Evolutionary conservation across 192 early-diverging fungal species (phyloP), one percentile per base, ranked within the genome.

Genomic region (Entrophospora sp.): DNA sequence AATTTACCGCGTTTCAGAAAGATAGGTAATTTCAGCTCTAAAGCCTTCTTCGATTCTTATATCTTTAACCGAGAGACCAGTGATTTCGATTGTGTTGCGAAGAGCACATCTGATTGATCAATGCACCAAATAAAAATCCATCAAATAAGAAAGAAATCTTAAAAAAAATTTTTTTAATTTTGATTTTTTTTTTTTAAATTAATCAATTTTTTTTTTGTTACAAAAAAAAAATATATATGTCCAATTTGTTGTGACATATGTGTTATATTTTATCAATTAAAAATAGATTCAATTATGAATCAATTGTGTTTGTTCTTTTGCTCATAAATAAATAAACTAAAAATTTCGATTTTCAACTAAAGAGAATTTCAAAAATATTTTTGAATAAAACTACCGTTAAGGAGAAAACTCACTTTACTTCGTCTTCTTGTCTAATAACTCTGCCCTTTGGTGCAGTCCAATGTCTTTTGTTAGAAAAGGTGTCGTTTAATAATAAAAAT

Each of bases 381-480:
- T n/a, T n/a, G 3, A 34, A 27, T 57, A 24, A n/a, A n/a, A n/a
- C n/a, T n/a, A n/a, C n/a, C n/a, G n/a, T n/a, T n/a, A 27, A 20
- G 25, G 24, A 3, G 24, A 18, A 58, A 12, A 66, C 83, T 77
- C 88, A 92, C 91, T 88, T 86, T 69, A 84, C 69, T 70, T 89
- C 87, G 74, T 90, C 85, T 76, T 93, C 91, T 62, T 81, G 71
- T 14, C 87, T 89, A 64, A 90, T 81, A 30, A 84, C 75, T 61
- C 78, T 78, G 59, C 89, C 89, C 73, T 91, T 91, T 35, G 91
- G 91, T 60, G 85, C 84, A 45, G 79, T 82, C 91, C 91, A 93
- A 73, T 91, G 84, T 64, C 83, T 77, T 65, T 89, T 87, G 70
- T 89, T 80, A 58, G 85, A 73, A 61, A 83, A 88, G 44, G 87